Evolutionary conservation across 106 monocot species (phyloP), one percentile per base, ranked within the genome.

Genomic region (Gastrodia elata): DNA sequence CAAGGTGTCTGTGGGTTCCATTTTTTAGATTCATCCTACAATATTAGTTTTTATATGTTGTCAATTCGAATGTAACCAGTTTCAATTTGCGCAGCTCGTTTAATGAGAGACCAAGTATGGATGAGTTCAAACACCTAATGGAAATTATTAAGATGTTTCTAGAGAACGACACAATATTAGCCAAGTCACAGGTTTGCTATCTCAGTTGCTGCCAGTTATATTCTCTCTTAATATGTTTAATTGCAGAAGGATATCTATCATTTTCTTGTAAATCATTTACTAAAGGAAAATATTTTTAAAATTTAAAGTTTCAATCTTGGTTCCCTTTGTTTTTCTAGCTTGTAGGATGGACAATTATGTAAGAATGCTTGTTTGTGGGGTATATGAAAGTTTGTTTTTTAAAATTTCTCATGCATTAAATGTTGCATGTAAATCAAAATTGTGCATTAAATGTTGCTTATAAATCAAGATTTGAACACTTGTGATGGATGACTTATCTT

Each of bases 111-210:
- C 80, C 84, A 68, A 85, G 82, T 64, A 77, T 49, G 38, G 80
- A 80, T 78, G 85, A 87, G 68, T 48, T 91, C 3, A 59, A 27
- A 36, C 64, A 74, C 28, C 82, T 80, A 71, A 64, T 78, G 61
- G 43, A 78, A 27, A 64, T 84, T 8, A 79, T 91, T n/a, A 80
- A 76, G 78, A n/a, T 75, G 43, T 78, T 81, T 28, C 39, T 55
- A 18, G 83, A 81, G 55, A 82, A 59, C 30, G 85, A 91, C 49
- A 71, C 67, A 18, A 44, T n/a, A 14, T 74, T 91, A 48, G 68
- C 70, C 48, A 91, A 76, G 80, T 85, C 78, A 52, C 65, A 83
- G 83, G 87, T 87, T 30, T 72, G 34, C 40, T 69, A 5, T 69
- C 38, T 40, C 32, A 61, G 32, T 30, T 61, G 30, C 5, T n/a